Evolutionary conservation across 441 rosid species (phyloP).

Genomic region (Gossypium schwendimanii): DNA sequence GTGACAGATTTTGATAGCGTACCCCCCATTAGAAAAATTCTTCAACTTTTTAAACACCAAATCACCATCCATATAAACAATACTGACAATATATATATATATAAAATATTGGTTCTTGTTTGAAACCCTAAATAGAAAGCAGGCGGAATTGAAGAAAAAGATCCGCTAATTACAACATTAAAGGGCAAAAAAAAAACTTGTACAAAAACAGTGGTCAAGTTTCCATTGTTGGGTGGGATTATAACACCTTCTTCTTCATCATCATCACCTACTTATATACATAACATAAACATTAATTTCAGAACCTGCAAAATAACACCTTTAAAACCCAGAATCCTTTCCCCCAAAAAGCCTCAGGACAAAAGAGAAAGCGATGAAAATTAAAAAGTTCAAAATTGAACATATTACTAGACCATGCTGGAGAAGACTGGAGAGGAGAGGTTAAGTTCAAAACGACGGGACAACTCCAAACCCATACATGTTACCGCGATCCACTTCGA

Average conservation of each 20-base stretch:
- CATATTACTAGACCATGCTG: neutral
- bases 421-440: neutral
- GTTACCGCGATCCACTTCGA: constrained; percentile 34
- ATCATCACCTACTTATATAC: neutral
- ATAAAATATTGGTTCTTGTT: neutral
- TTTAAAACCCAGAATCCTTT: neutral
- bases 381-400: neutral
- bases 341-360: neutral
- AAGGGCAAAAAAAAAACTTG: neutral
- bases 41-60: neutral
- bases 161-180: neutral
- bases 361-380: neutral
- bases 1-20: neutral
- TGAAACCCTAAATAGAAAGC: neutral
- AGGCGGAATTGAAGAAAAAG: neutral
- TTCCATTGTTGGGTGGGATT: neutral
- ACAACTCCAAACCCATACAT: constrained; percentile 69
- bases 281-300: neutral
- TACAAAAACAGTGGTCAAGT: neutral
- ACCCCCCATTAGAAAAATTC: neutral
- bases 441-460: constrained; percentile 48
- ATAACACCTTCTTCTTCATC: neutral
- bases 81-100: too few species aligned
- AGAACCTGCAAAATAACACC: neutral
- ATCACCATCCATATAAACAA: neutral